Conservation (phyloP, 495 filamentous ascomycete genomes). For the Penicillium riverlandense region DNA sequence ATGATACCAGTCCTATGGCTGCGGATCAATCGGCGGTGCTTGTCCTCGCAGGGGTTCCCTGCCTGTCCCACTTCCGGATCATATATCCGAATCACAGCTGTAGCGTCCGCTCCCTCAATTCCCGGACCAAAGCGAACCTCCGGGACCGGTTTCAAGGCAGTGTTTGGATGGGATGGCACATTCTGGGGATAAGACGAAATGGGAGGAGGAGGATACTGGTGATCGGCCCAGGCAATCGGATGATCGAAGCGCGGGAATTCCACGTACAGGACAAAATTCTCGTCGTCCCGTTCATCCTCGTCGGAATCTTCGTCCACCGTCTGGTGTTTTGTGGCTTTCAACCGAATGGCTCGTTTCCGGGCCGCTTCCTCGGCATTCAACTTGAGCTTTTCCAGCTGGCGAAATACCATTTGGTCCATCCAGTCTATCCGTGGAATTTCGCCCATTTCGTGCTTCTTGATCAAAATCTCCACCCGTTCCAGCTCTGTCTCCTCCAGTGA, state of each 20-base stretch:
- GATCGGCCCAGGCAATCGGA: conserved; percentile 89
- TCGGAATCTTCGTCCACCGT: conserved; percentile 29
- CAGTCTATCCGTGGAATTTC: conserved; percentile 89
- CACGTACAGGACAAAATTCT: conserved; percentile 70
- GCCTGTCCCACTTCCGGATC: conserved; percentile 84
- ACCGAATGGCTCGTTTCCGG: conserved; percentile 25
- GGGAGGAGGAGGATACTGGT: conserved; percentile 81
- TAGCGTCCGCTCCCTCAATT: conserved; percentile 55
- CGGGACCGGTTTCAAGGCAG: conserved; percentile 67
- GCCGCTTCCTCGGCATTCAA: conserved; percentile 44
- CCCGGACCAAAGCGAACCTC: conserved; percentile 79
- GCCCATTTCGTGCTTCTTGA: conserved; percentile 98
- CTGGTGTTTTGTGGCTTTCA: conserved; percentile 21
- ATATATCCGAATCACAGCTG: conserved; percentile 70
- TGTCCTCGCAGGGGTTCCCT: conserved; percentile 93
- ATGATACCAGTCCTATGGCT: conserved; percentile 88
- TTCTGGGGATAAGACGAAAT: conserved; percentile 63
- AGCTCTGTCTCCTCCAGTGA: conserved; percentile 64
- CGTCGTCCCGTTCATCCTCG: conserved; percentile 40
- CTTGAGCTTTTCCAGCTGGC: conserved; percentile 71
- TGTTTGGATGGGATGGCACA: conserved; percentile 54
- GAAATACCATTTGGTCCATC: conserved; percentile 90
- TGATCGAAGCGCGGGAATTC: conserved; percentile 95
- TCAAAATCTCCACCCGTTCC: conserved; percentile 73
- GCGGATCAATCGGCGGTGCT: conserved; percentile 84